These are phyloP conservation scores for Populus deltoides DNA, from an alignment of 345 rosid species.

Conservation along the genomic window DNA sequence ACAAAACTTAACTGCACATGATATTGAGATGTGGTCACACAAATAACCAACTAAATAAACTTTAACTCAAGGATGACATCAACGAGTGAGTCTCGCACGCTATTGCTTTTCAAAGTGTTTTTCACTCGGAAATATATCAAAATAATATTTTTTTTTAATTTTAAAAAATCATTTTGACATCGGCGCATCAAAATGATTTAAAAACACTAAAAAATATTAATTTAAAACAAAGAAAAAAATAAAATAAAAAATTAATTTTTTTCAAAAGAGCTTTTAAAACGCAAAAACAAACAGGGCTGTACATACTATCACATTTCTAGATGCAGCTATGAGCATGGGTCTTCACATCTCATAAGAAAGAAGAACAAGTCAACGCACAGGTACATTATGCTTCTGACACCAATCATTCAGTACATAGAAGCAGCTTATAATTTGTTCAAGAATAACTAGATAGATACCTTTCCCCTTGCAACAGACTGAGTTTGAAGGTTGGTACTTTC, in stretches of 20 bases:
- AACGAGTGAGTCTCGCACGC: background rate
- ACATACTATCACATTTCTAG: background rate
- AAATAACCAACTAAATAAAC: background rate
- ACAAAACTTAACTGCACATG: constrained; percentile 83
- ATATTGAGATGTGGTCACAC: background rate
- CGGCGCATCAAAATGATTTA: too few relatives aligned
- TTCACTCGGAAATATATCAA: too few relatives aligned
- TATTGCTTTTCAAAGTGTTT: too few relatives aligned
- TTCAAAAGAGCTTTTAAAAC: too few relatives aligned
- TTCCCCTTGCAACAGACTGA: constrained; percentile 84
- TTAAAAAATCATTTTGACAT: too few relatives aligned
- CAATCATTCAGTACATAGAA: background rate
- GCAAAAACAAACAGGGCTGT: too few relatives aligned
- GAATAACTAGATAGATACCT: constrained; percentile 44
- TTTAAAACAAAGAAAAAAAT: too few relatives aligned
- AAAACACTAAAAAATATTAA: too few relatives aligned
- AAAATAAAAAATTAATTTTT: too few relatives aligned
- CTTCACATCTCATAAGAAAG: background rate
- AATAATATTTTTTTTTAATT: too few relatives aligned
- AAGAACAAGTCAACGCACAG: background rate
- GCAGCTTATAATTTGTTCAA: constrained; percentile 3
- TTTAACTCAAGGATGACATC: background rate
- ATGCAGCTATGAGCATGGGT: background rate
- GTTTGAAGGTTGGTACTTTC: constrained; percentile 97
- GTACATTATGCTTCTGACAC: background rate